These are phyloP conservation scores for Lophium mytilinum DNA, from an alignment of 495 filamentous ascomycete species.

Conservation along the genomic window DNA sequence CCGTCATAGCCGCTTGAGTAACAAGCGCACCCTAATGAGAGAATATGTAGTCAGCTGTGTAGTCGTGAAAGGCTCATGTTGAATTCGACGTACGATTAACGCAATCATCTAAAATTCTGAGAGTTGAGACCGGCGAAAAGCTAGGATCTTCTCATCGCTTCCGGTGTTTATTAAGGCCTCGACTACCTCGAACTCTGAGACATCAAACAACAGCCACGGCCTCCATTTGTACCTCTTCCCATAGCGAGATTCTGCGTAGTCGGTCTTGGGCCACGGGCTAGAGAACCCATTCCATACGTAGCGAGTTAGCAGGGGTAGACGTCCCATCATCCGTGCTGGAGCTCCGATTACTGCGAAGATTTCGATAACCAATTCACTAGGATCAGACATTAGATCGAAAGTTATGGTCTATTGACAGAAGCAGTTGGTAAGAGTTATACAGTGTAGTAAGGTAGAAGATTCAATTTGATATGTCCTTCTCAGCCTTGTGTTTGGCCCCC, in stretches of 20 bases:
- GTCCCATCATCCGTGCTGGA: slow-evolving; percentile 8
- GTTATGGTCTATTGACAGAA: too few species aligned
- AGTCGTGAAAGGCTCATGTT: background rate
- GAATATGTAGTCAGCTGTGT: background rate
- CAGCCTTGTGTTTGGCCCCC: too few species aligned
- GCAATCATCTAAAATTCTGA: slow-evolving; percentile 16
- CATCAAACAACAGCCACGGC: slow-evolving; percentile 19
- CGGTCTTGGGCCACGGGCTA: background rate
- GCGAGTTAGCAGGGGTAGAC: slow-evolving; percentile 2
- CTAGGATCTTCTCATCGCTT: slow-evolving; percentile 9
- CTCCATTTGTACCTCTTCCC: slow-evolving; percentile 9
- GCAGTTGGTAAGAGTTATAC: too few species aligned
- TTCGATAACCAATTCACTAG: background rate
- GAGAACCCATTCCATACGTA: slow-evolving; percentile 6
- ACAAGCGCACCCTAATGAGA: slow-evolving; percentile 11
- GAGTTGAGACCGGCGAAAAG: slow-evolving; percentile 6
- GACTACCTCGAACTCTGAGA: slow-evolving; percentile 13
- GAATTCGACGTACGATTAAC: slow-evolving; percentile 3
- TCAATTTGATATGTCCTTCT: too few species aligned
- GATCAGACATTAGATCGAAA: too few species aligned
- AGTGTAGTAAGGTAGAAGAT: too few species aligned
- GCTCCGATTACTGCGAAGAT: slow-evolving; percentile 10
- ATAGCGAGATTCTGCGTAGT: slow-evolving; percentile 6
- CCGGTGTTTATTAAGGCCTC: slow-evolving; percentile 15
- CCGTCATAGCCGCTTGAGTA: slow-evolving; percentile 3